Percentiles rank a stretch among this genome's conserved stretches.
Conservation (phyloP, 139 green algal genomes). For the Chlorella sp. region DNA sequence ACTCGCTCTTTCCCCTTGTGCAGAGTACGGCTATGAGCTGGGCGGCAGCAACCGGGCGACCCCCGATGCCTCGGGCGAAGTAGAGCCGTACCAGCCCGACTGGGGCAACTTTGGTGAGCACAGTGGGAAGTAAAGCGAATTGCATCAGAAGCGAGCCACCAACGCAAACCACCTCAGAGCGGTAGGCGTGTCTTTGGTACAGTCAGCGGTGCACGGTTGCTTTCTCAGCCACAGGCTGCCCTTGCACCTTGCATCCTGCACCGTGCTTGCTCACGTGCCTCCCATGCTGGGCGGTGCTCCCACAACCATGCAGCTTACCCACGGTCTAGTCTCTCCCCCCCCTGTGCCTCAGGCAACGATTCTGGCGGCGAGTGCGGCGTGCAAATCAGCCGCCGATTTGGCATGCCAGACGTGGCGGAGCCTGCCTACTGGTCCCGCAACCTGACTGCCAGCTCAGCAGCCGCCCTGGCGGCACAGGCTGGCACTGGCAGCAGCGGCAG, state of each 20-base stretch:
- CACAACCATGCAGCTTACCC: too few relatives aligned
- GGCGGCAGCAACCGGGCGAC: not conserved
- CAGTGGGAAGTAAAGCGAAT: too few relatives aligned
- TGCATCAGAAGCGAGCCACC: too few relatives aligned
- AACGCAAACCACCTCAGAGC: too few relatives aligned
- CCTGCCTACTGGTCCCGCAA: slow-evolving; percentile 4
- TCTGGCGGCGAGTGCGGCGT: slow-evolving; percentile 75
- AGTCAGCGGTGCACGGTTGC: too few relatives aligned
- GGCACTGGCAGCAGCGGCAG: not conserved
- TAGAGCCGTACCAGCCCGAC: slow-evolving; percentile 55
- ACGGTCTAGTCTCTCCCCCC: not conserved
- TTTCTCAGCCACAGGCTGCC: too few relatives aligned
- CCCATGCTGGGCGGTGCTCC: not conserved
- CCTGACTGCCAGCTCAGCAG: not conserved
- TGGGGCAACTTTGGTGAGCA: slow-evolving; percentile 42
- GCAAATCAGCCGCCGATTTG: slow-evolving; percentile 58
- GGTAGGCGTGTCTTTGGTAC: too few relatives aligned
- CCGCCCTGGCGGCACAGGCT: not conserved
- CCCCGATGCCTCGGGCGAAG: slow-evolving; percentile 54
- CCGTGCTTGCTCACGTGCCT: not conserved
- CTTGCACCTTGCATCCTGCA: too few relatives aligned
- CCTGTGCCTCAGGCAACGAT: slow-evolving; percentile 49
- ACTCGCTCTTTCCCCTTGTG: not conserved
- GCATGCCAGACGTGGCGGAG: slow-evolving; percentile 53
- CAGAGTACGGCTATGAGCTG: slow-evolving; percentile 24